Evolutionary conservation across 225 moss, liverwort and hornwort genomes (phyloP), one percentile per base, ranked within the genome.

Genomic region (Physcomitrellopsis africana): DNA sequence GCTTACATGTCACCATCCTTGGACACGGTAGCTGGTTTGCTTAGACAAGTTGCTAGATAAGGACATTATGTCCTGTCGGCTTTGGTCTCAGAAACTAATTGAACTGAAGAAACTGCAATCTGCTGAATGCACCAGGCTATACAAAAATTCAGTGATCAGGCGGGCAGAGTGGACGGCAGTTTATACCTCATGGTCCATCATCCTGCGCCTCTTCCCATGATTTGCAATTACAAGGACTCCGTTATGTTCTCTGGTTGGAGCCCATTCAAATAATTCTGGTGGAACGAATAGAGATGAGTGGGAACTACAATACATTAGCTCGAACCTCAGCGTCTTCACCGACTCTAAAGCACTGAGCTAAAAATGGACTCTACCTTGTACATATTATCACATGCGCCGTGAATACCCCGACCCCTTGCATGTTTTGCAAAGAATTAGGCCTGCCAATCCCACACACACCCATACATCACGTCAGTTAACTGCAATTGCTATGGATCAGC

Each of bases 391-490:
- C 71, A 94, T 69, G 54, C 89, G 83, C 63, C 90, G 87, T 60
- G 94, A 99, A 70, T 92, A 99, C 59, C 97, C 97, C 24, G 97
- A 90, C n/a, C 97, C 97, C 83, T 82, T 92, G 81, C 97, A 99
- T 14, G 79, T 90, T 77, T 86, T 99, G 85, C 97, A 99, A 84
- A 94, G 88, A 70, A 94, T 83, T 61, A 99, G 79, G 65, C 97
- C 94, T 99, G 91, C 76, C 69, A 44, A 56, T 60, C 48, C 77
- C 32, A 37, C 32, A 58, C 58, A 22, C 10, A 58, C 22, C 49
- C 49, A 49, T 49, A 3, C 15, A 11, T 49, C 49, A 15, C 49
- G 11, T 49, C 49, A 49, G 49, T 49, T 11, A 49, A 7, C 32
- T 37, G 32, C 32, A 37, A 37, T 37, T 37, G 32, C 32, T 37